These are phyloP conservation scores for Postia placenta DNA, from an alignment of 768 basidiomycete genomes.

Conservation along the genomic window DNA sequence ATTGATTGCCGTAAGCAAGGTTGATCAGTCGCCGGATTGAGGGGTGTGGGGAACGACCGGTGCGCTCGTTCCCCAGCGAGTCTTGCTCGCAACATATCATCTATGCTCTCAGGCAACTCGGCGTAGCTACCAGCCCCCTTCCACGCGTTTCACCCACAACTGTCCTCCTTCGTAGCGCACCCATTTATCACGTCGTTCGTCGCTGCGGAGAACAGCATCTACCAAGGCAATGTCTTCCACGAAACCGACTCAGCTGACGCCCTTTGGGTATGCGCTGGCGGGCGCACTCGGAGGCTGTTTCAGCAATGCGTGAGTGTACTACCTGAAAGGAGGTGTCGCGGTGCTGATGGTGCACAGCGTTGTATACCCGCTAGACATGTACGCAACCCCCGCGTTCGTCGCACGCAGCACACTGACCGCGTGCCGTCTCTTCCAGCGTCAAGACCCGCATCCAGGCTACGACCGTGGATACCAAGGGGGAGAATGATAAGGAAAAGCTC, in stretches of 20 bases:
- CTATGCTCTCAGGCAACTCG: no score
- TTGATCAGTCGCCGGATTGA: no score
- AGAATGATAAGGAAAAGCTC: constrained; percentile 37
- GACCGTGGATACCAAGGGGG: constrained; percentile 46
- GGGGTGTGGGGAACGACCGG: no score
- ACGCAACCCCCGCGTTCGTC: constrained; percentile 26
- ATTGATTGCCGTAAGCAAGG: no score
- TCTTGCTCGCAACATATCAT: no score
- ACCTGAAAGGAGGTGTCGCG: background rate
- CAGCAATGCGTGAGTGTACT: constrained; percentile 73
- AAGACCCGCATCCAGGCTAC: constrained; percentile 94
- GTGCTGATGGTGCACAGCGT: constrained; percentile 40
- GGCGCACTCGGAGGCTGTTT: constrained; percentile 94
- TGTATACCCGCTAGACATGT: constrained; percentile 96
- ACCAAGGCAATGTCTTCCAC: constrained; percentile 14
- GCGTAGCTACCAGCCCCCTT: no score
- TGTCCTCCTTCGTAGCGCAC: no score
- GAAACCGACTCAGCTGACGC: constrained; percentile 67
- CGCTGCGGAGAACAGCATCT: background rate
- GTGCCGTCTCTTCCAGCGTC: constrained; percentile 58
- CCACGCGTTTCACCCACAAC: no score
- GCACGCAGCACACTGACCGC: constrained; percentile 2
- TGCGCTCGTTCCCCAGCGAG: no score
- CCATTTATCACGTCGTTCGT: no score
- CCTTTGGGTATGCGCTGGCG: constrained; percentile 84